Evolutionary conservation across 257 asterid species (phyloP).

Genomic region (Nicotiana tomentosiformis): DNA sequence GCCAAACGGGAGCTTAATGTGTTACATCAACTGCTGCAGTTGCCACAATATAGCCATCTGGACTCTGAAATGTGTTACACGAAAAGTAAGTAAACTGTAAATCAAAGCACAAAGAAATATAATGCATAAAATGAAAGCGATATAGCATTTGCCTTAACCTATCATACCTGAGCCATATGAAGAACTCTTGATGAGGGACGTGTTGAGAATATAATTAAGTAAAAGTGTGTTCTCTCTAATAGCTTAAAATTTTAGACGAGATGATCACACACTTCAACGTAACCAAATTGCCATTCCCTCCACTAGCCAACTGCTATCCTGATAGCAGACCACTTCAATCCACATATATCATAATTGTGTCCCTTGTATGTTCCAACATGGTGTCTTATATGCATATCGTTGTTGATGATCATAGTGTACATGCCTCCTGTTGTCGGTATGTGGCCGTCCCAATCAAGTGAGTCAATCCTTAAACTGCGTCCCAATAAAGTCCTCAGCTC

Average conservation of each 20-base stretch:
- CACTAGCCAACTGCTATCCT: conserved; percentile 90
- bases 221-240: too few species aligned
- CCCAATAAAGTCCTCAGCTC: conserved; percentile 73
- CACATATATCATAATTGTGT: conserved; percentile 87
- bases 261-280: too few species aligned
- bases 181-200: conserved; percentile 73
- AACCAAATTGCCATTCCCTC: conserved; percentile 82
- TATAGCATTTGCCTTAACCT: background rate
- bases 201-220: too few species aligned
- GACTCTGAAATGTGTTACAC: background rate
- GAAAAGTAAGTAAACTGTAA: background rate
- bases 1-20: too few species aligned
- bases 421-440: conserved; percentile 83
- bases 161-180: conserved; percentile 49
- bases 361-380: conserved; percentile 72
- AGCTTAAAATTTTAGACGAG: too few species aligned
- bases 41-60: too few species aligned
- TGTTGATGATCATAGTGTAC: conserved; percentile 76
- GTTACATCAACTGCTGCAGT: too few species aligned
- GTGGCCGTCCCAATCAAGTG: conserved; percentile 85
- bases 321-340: conserved; percentile 79
- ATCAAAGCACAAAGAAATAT: background rate
- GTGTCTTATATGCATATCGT: conserved; percentile 62
- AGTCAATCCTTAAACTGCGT: conserved; percentile 60
- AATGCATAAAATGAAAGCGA: background rate